Conservation (phyloP, 495 filamentous ascomycete genomes). For the Neurospora sp. region DNA sequence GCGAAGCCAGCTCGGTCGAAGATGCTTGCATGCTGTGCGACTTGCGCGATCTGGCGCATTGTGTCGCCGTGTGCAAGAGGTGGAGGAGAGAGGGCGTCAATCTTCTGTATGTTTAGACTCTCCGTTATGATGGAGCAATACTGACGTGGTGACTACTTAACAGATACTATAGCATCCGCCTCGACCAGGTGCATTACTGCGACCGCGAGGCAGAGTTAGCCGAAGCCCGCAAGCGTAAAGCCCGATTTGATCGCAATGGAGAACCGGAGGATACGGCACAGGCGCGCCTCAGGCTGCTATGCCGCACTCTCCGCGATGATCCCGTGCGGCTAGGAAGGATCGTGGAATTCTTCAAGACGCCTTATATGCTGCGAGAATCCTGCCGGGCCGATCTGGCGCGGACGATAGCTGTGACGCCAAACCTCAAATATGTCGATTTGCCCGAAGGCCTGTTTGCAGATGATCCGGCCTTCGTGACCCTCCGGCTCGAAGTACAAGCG, state of each 20-base stretch:
- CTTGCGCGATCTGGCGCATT: slow-evolving; percentile 79
- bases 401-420: slow-evolving; percentile 73
- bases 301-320: slow-evolving; percentile 68
- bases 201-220: slow-evolving; percentile 70
- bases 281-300: slow-evolving; percentile 66
- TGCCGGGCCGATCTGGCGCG: slow-evolving; percentile 76
- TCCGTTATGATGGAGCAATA: background rate
- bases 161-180: slow-evolving; percentile 82
- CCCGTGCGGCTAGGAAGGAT: slow-evolving; percentile 48
- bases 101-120: slow-evolving; percentile 45
- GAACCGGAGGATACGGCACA: slow-evolving; percentile 69
- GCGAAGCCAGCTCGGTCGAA: slow-evolving; percentile 70
- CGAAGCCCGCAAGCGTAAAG: slow-evolving; percentile 64
- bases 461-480: slow-evolving; percentile 58
- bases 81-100: slow-evolving; percentile 54
- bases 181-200: slow-evolving; percentile 94
- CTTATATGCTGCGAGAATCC: slow-evolving; percentile 93
- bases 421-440: slow-evolving; percentile 82
- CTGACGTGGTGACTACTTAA: slow-evolving; percentile 7
- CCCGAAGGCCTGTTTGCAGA: slow-evolving; percentile 79
- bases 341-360: slow-evolving; percentile 73
- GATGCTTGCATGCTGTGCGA: slow-evolving; percentile 95
- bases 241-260: slow-evolving; percentile 64
- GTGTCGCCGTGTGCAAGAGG: slow-evolving; percentile 57
- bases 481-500: slow-evolving; percentile 75